Evolutionary conservation across 1,139 yeast genomes (phyloP), one percentile per base, ranked within the genome.

Genomic region (Suhomyces maxii): DNA sequence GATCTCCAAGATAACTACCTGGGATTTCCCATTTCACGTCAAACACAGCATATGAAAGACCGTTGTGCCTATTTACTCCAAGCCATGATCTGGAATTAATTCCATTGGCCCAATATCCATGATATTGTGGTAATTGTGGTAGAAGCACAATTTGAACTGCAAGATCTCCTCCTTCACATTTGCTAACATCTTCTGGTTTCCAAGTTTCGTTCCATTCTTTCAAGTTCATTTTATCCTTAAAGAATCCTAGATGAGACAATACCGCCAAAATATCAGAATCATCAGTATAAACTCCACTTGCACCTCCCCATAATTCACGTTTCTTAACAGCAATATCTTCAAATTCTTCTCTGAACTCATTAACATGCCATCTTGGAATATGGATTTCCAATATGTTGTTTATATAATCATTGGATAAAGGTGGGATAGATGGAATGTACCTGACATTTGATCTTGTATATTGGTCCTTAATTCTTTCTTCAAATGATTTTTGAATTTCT

Each of bases 271-370:
- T 69, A 61, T 93, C 96, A 1, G 96, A 86, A 65, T 93, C 99
- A 64, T 93, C 98, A 1, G 97, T 88, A 64, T 91, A 93, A 3
- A 93, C 73, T 1, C 77, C 78, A 32, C 71, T 60, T 44, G 86
- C 90, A 0, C 96, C 89, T 2, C 99, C 99, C 98, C 98, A 93
- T 1, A 90, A 59, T 46, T 80, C 79, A 37, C 96, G 70, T 49
- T 79, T 73, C 35, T 53, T 41, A 14, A 53, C 45, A 13, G 60
- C 61, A 12, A 73, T 68, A 34, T 73, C 69, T 28, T 66, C 67
- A 47, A 76, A 73, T 12, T 60, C 62, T 8, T 61, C 51, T 45
- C 60, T 56, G 45, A 69, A 68, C 30, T 53, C 49, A 32, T 63
- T 59, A 33, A 72, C 60, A 47, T 61, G 65, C 45, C 73, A 59